Evolutionary conservation across 2,329 filamentous ascomycete genomes (phyloP).

Genomic region (Aureobasidium melanogenum): DNA sequence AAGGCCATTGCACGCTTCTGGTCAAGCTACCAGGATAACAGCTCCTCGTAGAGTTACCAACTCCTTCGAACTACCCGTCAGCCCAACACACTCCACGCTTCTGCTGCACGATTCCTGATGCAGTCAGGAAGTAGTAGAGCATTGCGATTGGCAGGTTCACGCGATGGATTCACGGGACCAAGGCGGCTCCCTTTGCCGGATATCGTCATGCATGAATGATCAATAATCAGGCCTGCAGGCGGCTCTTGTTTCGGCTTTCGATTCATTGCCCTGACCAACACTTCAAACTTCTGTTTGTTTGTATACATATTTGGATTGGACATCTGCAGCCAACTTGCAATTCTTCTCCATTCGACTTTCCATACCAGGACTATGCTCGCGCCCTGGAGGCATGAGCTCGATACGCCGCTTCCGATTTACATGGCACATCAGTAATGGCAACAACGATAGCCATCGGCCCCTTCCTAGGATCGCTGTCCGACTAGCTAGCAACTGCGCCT

Average conservation of each 20-base stretch:
- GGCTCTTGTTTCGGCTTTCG: neutral
- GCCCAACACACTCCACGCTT: neutral
- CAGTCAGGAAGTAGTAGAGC: neutral
- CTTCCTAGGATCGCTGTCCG: neutral
- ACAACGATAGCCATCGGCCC: neutral
- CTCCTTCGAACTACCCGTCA: neutral
- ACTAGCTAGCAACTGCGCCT: neutral
- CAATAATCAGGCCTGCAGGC: neutral
- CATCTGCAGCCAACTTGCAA: neutral
- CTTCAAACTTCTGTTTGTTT: neutral
- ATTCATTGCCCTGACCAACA: neutral
- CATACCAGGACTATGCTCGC: neutral
- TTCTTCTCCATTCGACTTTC: neutral
- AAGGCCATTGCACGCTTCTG: conserved; percentile 49
- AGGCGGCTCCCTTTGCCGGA: neutral
- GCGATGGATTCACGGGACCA: neutral
- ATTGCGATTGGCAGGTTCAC: neutral
- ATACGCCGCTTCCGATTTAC: neutral
- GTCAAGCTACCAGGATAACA: conserved; percentile 35
- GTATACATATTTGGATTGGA: neutral
- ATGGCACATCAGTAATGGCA: neutral
- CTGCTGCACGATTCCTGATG: neutral
- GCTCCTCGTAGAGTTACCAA: neutral
- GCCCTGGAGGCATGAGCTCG: neutral
- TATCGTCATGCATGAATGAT: neutral